These are phyloP conservation scores for Rhizoclosmatium globosum DNA, from an alignment of 192 early-diverging fungal species.

Conservation along the genomic window DNA sequence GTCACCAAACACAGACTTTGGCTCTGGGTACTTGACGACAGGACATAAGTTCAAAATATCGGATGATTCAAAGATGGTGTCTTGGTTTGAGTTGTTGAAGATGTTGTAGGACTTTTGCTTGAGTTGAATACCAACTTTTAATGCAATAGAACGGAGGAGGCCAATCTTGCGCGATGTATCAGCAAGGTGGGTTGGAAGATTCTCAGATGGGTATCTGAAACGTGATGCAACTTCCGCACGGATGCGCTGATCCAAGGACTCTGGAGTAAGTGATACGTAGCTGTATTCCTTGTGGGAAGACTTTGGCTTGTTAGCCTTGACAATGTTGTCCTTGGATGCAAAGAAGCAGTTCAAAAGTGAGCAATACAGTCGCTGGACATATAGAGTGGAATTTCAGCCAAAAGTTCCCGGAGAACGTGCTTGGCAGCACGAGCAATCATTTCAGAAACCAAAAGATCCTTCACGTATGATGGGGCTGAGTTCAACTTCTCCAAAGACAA, in stretches of 20 bases:
- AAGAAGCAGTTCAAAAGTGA: conserved; percentile 86
- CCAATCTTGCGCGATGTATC: conserved; percentile 42
- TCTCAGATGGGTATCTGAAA: conserved; percentile 69
- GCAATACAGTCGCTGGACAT: conserved; percentile 73
- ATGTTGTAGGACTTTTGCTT: conserved; percentile 75
- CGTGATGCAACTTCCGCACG: conserved; percentile 70
- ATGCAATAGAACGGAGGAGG: conserved; percentile 82
- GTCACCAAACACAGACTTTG: conserved; percentile 77
- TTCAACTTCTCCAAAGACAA: conserved; percentile 61
- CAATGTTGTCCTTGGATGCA: conserved; percentile 50
- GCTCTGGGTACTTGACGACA: conserved; percentile 73
- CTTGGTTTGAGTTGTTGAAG: conserved; percentile 36
- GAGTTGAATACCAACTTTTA: conserved; percentile 89
- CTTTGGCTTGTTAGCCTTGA: conserved; percentile 4
- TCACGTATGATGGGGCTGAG: conserved; percentile 19
- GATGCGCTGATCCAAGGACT: conserved; percentile 64
- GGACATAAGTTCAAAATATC: conserved; percentile 80
- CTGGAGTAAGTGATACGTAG: conserved; percentile 71
- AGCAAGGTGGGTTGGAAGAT: conserved; percentile 62
- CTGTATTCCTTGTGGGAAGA: conserved; percentile 32
- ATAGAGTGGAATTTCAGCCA: conserved; percentile 65
- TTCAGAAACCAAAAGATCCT: conserved; percentile 80
- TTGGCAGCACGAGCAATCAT: conserved; percentile 90
- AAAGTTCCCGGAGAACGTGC: conserved; percentile 76
- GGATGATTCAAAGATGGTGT: conserved; percentile 66